Conservation (phyloP, 768 basidiomycete genomes). For the Hemileccinum rubropunctum region DNA sequence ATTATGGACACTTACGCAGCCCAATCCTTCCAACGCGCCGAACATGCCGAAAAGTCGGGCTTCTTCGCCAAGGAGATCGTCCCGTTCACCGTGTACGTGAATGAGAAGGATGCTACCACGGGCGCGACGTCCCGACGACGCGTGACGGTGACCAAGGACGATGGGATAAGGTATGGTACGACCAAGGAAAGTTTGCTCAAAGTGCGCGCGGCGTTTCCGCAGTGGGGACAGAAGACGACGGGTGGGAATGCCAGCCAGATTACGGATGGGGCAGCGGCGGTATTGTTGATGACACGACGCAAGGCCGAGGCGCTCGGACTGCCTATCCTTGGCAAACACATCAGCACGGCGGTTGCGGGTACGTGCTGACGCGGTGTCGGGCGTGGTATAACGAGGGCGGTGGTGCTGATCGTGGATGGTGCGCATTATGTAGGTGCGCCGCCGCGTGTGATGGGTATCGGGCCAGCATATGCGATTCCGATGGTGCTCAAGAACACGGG, state of each 20-base stretch:
- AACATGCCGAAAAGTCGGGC: slow-evolving; percentile 66
- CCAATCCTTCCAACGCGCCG: slow-evolving; percentile 74
- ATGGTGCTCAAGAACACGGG: slow-evolving; percentile 67
- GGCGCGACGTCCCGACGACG: slow-evolving; percentile 42
- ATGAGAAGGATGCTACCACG: slow-evolving; percentile 57
- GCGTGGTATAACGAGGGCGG: background rate
- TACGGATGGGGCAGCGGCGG: slow-evolving; percentile 81
- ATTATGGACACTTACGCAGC: slow-evolving; percentile 78
- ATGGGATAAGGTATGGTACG: slow-evolving; percentile 75
- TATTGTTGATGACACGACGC: slow-evolving; percentile 74
- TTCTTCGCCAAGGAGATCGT: slow-evolving; percentile 70
- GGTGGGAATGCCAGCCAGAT: slow-evolving; percentile 87
- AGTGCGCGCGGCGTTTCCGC: slow-evolving; percentile 75
- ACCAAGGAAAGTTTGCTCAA: slow-evolving; percentile 62
- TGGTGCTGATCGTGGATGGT: background rate
- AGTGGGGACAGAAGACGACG: slow-evolving; percentile 78
- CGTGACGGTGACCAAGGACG: slow-evolving; percentile 65
- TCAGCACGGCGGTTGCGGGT: slow-evolving; percentile 72
- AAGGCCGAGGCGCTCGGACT: slow-evolving; percentile 78
- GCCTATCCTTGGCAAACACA: slow-evolving; percentile 71
- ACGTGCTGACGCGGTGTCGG: slow-evolving; percentile 8
- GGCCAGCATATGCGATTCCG: slow-evolving; percentile 82
- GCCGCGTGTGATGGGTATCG: slow-evolving; percentile 87
- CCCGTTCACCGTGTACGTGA: slow-evolving; percentile 65
- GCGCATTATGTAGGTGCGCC: slow-evolving; percentile 47